Evolutionary conservation across 768 basidiomycete genomes (phyloP).

Genomic region (Multifurca ochricompacta): DNA sequence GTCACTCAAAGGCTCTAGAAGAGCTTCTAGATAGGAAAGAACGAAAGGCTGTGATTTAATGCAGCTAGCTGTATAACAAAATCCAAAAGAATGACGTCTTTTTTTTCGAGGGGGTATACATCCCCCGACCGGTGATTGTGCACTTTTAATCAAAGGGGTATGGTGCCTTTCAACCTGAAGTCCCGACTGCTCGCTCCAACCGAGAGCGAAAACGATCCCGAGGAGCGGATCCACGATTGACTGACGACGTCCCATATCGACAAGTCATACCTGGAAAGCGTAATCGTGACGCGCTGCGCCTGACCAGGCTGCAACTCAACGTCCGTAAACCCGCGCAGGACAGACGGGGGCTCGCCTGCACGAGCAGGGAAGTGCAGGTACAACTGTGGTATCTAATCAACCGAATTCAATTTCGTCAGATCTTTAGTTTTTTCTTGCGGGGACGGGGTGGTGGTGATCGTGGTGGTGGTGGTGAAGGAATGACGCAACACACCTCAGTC

Average conservation of each 20-base stretch:
- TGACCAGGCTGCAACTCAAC: conserved; percentile 21
- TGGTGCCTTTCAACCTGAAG: conserved; percentile 2
- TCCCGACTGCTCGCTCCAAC: conserved; percentile 25
- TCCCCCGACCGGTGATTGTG: no score
- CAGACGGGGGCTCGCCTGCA: conserved; percentile 60
- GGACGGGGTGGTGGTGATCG: no score
- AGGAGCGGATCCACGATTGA: conserved; percentile 30
- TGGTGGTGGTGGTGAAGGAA: no score
- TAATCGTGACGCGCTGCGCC: conserved; percentile 18
- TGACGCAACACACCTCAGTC: conserved; percentile 51
- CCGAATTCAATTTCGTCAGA: no score
- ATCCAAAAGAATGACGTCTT: no score
- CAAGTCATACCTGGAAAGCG: conserved; percentile 22
- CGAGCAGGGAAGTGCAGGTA: conserved; percentile 62
- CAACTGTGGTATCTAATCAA: conserved; percentile 73
- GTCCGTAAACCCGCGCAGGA: conserved; percentile 35
- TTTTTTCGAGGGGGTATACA: no score
- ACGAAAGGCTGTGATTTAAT: no score
- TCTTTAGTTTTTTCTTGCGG: background rate
- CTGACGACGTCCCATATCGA: conserved; percentile 30
- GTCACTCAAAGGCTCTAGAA: no score
- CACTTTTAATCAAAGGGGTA: background rate
- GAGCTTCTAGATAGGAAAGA: no score
- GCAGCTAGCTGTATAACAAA: no score
- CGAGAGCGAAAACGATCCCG: conserved; percentile 26